A percentile compares a stretch with the other conserved stretches of the same genome.
phyloP scores from a whole-genome alignment of 2,329 filamentous ascomycete genomes.

The Trichoderma sp. region DNA sequence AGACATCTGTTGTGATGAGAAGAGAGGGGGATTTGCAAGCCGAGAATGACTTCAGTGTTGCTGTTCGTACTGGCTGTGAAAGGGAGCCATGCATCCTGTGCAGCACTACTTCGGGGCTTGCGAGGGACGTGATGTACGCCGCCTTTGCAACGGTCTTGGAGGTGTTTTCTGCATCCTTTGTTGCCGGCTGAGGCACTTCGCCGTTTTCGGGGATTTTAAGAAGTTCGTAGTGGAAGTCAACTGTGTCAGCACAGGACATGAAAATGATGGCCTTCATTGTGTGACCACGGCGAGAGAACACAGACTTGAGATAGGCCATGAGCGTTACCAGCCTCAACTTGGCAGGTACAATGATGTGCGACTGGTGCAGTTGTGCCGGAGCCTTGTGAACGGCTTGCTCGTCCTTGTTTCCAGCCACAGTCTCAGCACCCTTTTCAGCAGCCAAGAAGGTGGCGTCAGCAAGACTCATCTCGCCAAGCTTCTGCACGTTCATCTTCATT shows the following conservation, averaged over 20 bases:
- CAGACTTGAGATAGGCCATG: slow-evolving; percentile 76
- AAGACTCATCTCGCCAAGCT: slow-evolving; percentile 88
- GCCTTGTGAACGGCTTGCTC: slow-evolving; percentile 65
- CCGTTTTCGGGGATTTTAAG: slow-evolving; percentile 50
- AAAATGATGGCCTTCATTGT: slow-evolving; percentile 98
- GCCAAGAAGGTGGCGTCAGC: slow-evolving; percentile 89
- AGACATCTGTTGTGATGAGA: slow-evolving; percentile 91
- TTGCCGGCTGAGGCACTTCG: slow-evolving; percentile 28
- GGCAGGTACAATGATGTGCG: slow-evolving; percentile 80
- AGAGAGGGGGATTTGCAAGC: slow-evolving; percentile 72
- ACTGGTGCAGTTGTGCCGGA: slow-evolving; percentile 90
- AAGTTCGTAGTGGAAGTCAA: slow-evolving; percentile 92
- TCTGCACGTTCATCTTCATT: slow-evolving; percentile 96
- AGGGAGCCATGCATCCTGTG: slow-evolving; percentile 92
- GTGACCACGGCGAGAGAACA: slow-evolving; percentile 82
- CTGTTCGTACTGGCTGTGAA: slow-evolving; percentile 80
- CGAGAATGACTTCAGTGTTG: slow-evolving; percentile 78
- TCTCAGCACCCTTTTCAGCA: slow-evolving; percentile 54
- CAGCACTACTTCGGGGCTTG: slow-evolving; percentile 70
- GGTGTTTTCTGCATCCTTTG: slow-evolving; percentile 37
- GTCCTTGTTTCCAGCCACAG: slow-evolving; percentile 44
- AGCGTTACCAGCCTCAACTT: slow-evolving; percentile 90
- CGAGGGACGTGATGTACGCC: slow-evolving; percentile 68
- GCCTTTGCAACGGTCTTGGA: slow-evolving; percentile 65
- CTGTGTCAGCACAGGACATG: slow-evolving; percentile 93